These are phyloP conservation scores for Boletus fagicola DNA, from an alignment of 768 basidiomycete species.

Conservation along the genomic window DNA sequence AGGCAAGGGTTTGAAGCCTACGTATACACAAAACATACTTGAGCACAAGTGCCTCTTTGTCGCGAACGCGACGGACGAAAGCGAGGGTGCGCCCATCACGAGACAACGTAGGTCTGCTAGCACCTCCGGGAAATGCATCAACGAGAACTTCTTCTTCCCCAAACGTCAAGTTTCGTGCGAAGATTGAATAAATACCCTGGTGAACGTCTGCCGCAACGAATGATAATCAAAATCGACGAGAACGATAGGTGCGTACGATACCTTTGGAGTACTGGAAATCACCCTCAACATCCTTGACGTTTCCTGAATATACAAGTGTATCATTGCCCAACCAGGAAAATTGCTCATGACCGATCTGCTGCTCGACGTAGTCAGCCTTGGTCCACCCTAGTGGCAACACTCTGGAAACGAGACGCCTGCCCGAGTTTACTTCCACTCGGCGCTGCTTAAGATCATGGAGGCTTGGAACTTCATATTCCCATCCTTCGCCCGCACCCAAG, in stretches of 20 bases:
- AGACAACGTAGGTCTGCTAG: constrained; percentile 68
- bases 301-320: constrained; percentile 63
- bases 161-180: constrained; percentile 61
- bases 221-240: neutral
- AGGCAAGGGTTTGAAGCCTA: neutral
- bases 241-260: constrained; percentile 17
- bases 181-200: constrained; percentile 68
- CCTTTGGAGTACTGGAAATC: constrained; percentile 66
- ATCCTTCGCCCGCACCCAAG: constrained; percentile 70
- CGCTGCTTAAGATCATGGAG: constrained; percentile 6
- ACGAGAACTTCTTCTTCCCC: constrained; percentile 53
- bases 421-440: constrained; percentile 40
- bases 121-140: constrained; percentile 62
- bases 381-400: constrained; percentile 63
- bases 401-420: constrained; percentile 53
- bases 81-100: constrained; percentile 67
- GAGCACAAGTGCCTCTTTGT: constrained; percentile 69
- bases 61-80: constrained; percentile 70
- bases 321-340: constrained; percentile 60
- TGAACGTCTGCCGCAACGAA: constrained; percentile 53
- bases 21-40: constrained; percentile 45
- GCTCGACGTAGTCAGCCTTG: constrained; percentile 55
- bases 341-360: constrained; percentile 76
- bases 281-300: constrained; percentile 48
- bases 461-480: constrained; percentile 58